Conservation (phyloP, 768 basidiomycete genomes). For the Russula vinacea region DNA sequence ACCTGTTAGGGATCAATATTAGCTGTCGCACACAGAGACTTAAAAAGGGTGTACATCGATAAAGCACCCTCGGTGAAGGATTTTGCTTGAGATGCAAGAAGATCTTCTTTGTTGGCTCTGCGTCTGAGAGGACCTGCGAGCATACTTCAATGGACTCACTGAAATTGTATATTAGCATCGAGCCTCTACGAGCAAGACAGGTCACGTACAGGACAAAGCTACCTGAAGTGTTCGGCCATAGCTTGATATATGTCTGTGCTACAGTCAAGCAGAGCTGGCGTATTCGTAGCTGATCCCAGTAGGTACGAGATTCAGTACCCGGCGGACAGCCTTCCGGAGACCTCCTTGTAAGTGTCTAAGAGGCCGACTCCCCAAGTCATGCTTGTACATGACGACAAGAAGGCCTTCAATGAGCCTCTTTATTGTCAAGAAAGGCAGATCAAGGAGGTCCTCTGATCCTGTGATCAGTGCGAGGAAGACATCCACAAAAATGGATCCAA, state of each 20-base stretch:
- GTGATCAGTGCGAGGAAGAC: constrained; percentile 51
- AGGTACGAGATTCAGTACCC: constrained; percentile 50
- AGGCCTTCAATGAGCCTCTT: constrained; percentile 63
- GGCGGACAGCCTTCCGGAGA: constrained; percentile 52
- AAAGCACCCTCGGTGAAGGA: constrained; percentile 48
- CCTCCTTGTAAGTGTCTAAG: constrained; percentile 53
- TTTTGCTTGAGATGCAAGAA: constrained; percentile 55
- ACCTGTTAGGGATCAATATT: constrained; percentile 41
- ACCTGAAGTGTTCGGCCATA: constrained; percentile 53
- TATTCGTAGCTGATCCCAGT: constrained; percentile 62
- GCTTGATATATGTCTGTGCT: constrained; percentile 59
- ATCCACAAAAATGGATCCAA: constrained; percentile 66
- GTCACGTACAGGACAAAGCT: constrained; percentile 50
- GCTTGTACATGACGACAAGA: constrained; percentile 67
- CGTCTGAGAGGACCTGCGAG: constrained; percentile 46
- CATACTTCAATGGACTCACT: constrained; percentile 56
- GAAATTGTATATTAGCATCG: neutral
- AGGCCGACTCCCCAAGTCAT: constrained; percentile 58
- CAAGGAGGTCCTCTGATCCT: constrained; percentile 43
- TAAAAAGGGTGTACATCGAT: constrained; percentile 44
- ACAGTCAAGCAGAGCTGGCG: constrained; percentile 62
- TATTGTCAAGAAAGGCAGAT: constrained; percentile 53
- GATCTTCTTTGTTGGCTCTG: constrained; percentile 53
- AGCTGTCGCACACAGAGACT: constrained; percentile 28
- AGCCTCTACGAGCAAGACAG: constrained; percentile 1